phyloP scores from a whole-genome alignment of 2,329 filamentous ascomycete species.

The Fusarium napiforme region DNA sequence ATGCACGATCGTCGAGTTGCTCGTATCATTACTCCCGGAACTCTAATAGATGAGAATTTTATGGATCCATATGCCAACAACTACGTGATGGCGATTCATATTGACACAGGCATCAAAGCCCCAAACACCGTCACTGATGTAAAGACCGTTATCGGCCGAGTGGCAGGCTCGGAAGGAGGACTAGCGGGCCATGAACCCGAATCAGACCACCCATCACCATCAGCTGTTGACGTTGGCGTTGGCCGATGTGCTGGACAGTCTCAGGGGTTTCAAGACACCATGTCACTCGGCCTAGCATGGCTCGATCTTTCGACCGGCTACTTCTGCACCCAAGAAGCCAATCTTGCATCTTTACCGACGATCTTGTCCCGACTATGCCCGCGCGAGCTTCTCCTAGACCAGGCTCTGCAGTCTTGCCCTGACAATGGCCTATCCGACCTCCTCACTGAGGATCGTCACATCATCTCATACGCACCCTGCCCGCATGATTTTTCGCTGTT shows the following conservation, averaged over 20 bases:
- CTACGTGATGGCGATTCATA: constrained; percentile 84
- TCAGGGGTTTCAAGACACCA: constrained; percentile 27
- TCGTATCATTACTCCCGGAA: constrained; percentile 92
- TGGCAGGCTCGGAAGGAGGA: constrained; percentile 17
- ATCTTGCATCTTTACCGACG: constrained; percentile 77
- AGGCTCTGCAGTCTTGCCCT: constrained; percentile 66
- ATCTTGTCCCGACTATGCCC: constrained; percentile 85
- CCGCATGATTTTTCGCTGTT: constrained; percentile 56
- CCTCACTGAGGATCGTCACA: constrained; percentile 79
- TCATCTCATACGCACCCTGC: constrained; percentile 79
- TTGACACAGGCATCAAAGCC: not conserved
- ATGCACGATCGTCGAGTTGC: constrained; percentile 87
- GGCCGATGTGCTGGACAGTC: constrained; percentile 19
- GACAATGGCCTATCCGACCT: constrained; percentile 72
- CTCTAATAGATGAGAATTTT: constrained; percentile 96
- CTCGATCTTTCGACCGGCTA: constrained; percentile 94
- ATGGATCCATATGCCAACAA: constrained; percentile 95
- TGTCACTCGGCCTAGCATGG: constrained; percentile 84
- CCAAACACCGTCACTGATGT: constrained; percentile 43
- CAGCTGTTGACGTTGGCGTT: constrained; percentile 40
- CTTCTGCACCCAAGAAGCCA: constrained; percentile 85
- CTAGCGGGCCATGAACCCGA: constrained; percentile 25
- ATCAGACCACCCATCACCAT: constrained; percentile 35
- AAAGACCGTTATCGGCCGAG: constrained; percentile 70
- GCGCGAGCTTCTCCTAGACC: constrained; percentile 83